Conservation (phyloP, 2,329 filamentous ascomycete genomes). For the Simplicillium sp. region DNA sequence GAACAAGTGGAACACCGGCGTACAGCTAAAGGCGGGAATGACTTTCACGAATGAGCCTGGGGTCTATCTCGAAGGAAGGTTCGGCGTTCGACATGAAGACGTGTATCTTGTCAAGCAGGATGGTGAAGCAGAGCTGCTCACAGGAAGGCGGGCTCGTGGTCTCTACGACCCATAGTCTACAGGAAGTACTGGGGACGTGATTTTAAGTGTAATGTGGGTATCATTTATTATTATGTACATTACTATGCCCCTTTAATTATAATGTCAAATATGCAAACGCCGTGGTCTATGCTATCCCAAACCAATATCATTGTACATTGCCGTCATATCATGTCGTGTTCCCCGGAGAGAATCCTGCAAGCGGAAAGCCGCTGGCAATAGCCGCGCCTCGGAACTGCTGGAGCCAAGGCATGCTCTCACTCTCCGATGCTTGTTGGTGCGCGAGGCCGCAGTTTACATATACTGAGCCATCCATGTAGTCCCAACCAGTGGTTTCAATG, state of each 20-base stretch:
- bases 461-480: conserved; percentile 20
- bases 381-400: conserved; percentile 18
- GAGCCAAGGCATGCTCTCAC: conserved; percentile 17
- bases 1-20: conserved; percentile 48
- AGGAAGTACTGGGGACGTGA: not conserved
- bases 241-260: too few relatives aligned
- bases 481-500: conserved; percentile 20
- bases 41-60: conserved; percentile 55
- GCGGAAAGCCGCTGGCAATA: conserved; percentile 24
- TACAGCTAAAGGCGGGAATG: conserved; percentile 44
- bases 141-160: conserved; percentile 37
- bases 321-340: too few relatives aligned
- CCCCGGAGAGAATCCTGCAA: conserved; percentile 6
- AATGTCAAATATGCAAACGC: not conserved
- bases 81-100: conserved; percentile 55
- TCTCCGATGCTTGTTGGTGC: conserved; percentile 18
- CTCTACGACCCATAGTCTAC: conserved; percentile 38
- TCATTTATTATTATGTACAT: conserved; percentile 7
- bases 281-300: too few relatives aligned
- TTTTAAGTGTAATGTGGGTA: conserved; percentile 3
- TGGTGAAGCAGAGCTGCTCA: conserved; percentile 45
- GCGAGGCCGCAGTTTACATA: conserved; percentile 23
- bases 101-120: conserved; percentile 45
- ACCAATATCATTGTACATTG: too few relatives aligned
- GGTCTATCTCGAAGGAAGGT: conserved; percentile 48